phyloP scores from a whole-genome alignment of 1,139 yeast genomes.

The Pichia sp. region DNA sequence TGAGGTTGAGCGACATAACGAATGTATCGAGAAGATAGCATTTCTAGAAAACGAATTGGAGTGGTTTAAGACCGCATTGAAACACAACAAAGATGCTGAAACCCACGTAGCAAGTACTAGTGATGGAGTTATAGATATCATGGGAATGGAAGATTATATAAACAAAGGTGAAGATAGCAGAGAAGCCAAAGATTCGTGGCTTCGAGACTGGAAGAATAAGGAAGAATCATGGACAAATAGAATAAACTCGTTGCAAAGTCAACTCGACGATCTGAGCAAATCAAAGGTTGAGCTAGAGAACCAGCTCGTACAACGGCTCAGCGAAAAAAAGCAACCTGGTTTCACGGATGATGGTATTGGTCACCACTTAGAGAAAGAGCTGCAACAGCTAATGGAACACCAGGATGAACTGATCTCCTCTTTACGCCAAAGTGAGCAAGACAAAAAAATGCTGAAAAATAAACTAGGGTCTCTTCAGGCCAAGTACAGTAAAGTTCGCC shows the following conservation, averaged over 20 bases:
- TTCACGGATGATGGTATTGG: neutral
- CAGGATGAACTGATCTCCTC: neutral
- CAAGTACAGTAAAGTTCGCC: conserved; percentile 10
- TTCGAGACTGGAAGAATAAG: neutral
- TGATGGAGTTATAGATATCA: neutral
- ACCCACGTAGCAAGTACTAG: neutral
- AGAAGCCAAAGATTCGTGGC: neutral
- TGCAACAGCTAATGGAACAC: neutral
- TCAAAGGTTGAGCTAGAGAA: neutral
- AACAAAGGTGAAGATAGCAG: neutral
- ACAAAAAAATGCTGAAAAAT: neutral
- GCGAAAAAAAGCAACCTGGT: neutral
- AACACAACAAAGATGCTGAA: neutral
- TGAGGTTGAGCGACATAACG: conserved; percentile 19
- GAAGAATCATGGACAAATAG: neutral
- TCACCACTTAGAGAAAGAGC: neutral
- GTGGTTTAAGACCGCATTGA: neutral
- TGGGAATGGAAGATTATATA: neutral
- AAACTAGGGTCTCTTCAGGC: neutral
- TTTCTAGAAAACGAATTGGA: conserved; percentile 22
- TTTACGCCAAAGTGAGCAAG: conserved; percentile 2
- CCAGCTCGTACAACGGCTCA: neutral
- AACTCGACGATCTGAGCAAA: neutral
- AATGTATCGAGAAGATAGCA: conserved; percentile 24
- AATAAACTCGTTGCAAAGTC: neutral